phyloP scores from a whole-genome alignment of 192 early-diverging fungal genomes.

The Anaeromyces robustus region DNA sequence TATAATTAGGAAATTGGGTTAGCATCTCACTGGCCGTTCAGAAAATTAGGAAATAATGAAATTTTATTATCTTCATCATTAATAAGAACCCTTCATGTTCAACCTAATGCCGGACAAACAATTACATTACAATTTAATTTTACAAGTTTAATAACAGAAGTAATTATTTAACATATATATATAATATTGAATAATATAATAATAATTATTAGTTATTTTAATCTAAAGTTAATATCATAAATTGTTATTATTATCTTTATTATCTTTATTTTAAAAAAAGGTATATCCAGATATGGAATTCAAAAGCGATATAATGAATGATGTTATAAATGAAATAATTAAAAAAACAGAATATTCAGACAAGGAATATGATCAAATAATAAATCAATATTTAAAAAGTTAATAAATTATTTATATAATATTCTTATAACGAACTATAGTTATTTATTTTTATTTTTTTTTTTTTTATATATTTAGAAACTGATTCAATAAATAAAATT shows the following conservation, averaged over 20 bases:
- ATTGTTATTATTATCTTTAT: not conserved
- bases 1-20: constrained; percentile 11
- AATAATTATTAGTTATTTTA: too few relatives aligned
- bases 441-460: not conserved
- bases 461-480: not conserved
- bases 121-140: constrained; percentile 1
- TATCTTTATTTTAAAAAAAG: not conserved
- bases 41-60: constrained; percentile 8
- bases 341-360: not conserved
- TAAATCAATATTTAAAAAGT: not conserved
- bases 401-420: too few relatives aligned
- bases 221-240: too few relatives aligned
- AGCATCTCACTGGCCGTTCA: constrained; percentile 10
- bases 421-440: not conserved
- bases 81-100: constrained; percentile 5
- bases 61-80: constrained; percentile 8
- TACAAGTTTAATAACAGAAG: not conserved
- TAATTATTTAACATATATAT: not conserved
- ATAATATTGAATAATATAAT: too few relatives aligned
- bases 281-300: not conserved
- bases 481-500: not conserved
- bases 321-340: not conserved
- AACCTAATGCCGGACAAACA: constrained; percentile 11
- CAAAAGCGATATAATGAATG: not conserved
- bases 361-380: not conserved